Percentiles rank a stretch among this genome's conserved stretches.
Conservation (phyloP, 2,329 filamentous ascomycete genomes). For the Nothophaeocryptopus gaeumannii region DNA sequence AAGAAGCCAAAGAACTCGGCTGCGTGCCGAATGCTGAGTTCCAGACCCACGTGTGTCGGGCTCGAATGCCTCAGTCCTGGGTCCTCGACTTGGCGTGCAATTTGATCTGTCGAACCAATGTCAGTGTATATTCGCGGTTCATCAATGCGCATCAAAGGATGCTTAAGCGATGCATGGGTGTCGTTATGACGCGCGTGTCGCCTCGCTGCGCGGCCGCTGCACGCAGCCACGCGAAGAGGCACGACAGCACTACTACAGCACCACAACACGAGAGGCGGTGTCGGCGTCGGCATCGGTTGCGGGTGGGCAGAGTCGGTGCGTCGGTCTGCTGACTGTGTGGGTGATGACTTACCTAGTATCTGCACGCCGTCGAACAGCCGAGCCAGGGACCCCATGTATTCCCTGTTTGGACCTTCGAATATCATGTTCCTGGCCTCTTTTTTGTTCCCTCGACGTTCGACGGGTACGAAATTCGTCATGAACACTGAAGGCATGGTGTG, state of each 20-base stretch:
- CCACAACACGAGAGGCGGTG: too few relatives aligned
- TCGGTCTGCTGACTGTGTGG: constrained; percentile 15
- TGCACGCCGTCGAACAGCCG: constrained; percentile 91
- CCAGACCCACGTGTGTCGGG: constrained; percentile 90
- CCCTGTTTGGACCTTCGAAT: constrained; percentile 79
- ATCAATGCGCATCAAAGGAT: too few relatives aligned
- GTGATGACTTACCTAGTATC: constrained; percentile 68
- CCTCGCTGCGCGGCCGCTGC: too few relatives aligned
- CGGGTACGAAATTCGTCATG: constrained; percentile 69
- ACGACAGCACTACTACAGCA: too few relatives aligned
- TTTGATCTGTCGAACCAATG: constrained; percentile 65
- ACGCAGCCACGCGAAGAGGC: too few relatives aligned
- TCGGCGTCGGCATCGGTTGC: too few relatives aligned
- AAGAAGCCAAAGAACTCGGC: constrained; percentile 98
- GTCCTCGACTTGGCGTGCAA: constrained; percentile 92
- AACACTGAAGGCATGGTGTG: constrained; percentile 53
- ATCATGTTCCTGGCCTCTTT: constrained; percentile 62
- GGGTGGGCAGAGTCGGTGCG: background rate
- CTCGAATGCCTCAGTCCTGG: constrained; percentile 87
- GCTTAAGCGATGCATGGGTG: too few relatives aligned
- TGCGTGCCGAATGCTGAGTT: constrained; percentile 87
- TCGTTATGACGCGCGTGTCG: too few relatives aligned
- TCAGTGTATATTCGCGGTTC: background rate
- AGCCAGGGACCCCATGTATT: constrained; percentile 89
- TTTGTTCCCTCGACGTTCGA: constrained; percentile 45